Conservation (phyloP, 2,329 filamentous ascomycete species). For the Claviceps monticola region DNA sequence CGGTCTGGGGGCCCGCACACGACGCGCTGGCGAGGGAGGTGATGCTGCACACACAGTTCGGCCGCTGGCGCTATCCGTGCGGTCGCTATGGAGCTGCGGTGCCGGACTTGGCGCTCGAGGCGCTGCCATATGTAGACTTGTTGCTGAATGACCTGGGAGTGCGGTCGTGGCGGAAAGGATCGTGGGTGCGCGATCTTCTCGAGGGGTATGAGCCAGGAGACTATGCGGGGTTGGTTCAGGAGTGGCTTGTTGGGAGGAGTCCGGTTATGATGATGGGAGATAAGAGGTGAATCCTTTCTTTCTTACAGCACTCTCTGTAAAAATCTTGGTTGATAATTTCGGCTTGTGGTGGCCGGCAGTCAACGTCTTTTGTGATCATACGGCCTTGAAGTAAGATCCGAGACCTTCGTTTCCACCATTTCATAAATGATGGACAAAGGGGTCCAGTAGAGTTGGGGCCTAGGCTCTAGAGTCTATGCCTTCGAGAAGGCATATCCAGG, state of each 20-base stretch:
- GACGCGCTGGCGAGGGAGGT: conserved; percentile 36
- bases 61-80: conserved; percentile 52
- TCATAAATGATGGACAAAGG: no score
- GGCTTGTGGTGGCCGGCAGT: no score
- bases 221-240: background rate
- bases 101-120: conserved; percentile 69
- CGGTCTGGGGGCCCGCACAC: conserved; percentile 11
- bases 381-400: no score
- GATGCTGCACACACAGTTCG: conserved; percentile 52
- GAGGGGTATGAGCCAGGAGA: conserved; percentile 7
- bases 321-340: no score
- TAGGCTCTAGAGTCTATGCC: no score
- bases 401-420: no score
- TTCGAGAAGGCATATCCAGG: no score
- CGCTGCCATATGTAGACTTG: conserved; percentile 16
- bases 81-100: conserved; percentile 44
- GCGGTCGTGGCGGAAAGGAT: conserved; percentile 14
- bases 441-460: no score
- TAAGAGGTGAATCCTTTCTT: no score
- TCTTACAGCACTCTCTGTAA: no score
- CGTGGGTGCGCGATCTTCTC: conserved; percentile 7
- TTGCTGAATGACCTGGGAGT: conserved; percentile 53
- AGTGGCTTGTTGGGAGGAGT: background rate
- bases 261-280: no score
- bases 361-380: no score